Conservation (phyloP, 768 basidiomycete species). For the Suillus fuscotomentosus region DNA sequence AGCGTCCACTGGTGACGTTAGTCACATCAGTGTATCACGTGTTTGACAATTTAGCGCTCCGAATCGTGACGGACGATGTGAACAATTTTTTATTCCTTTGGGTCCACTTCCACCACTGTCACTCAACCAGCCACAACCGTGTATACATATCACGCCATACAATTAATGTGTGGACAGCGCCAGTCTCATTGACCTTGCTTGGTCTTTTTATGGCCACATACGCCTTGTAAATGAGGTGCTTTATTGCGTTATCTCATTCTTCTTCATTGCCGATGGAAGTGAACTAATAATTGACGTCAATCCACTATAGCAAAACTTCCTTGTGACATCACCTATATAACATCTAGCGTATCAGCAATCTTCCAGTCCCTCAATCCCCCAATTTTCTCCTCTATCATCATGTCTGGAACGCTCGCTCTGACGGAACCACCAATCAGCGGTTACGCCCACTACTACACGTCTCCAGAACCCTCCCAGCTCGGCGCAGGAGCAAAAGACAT, state of each 20-base stretch:
- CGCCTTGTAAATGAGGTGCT: constrained; percentile 3
- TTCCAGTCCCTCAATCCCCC: not conserved
- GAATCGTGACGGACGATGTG: too few relatives aligned
- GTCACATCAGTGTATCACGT: too few relatives aligned
- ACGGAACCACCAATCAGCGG: not conserved
- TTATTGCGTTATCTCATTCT: constrained; percentile 2
- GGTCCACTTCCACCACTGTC: too few relatives aligned
- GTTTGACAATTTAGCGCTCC: too few relatives aligned
- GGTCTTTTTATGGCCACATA: not conserved
- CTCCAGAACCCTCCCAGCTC: not conserved
- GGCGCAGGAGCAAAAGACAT: not conserved
- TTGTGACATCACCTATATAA: not conserved
- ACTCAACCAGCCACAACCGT: not conserved
- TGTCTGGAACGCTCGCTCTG: not conserved
- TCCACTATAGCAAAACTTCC: not conserved
- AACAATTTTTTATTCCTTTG: too few relatives aligned
- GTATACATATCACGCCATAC: not conserved
- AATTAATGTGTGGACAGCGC: not conserved
- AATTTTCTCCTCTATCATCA: not conserved
- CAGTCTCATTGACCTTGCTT: not conserved
- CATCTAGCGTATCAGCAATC: not conserved
- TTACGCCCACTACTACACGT: constrained; percentile 3
- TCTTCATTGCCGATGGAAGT: not conserved
- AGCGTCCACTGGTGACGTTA: too few relatives aligned
- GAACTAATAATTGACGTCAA: not conserved